Evolutionary conservation across 768 basidiomycete species (phyloP).

Genomic region (Suillus occidentalis): DNA sequence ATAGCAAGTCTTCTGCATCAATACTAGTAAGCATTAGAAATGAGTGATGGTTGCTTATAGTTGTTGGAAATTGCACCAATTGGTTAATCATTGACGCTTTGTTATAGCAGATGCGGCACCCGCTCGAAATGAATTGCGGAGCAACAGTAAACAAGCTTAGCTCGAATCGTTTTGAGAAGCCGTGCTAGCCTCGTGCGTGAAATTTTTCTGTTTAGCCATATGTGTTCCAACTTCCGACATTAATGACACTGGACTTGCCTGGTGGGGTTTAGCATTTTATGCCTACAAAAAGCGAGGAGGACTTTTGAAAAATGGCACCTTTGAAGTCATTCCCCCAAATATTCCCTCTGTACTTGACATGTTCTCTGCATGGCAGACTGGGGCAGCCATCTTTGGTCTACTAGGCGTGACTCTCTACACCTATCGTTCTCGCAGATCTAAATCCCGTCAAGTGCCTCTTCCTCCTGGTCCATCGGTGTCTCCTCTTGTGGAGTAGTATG

Average conservation of each 20-base stretch:
- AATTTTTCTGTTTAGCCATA: not conserved
- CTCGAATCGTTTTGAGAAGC: not conserved
- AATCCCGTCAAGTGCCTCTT: not conserved
- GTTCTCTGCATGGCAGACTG: not conserved
- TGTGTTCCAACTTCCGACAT: not conserved
- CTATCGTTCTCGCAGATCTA: not conserved
- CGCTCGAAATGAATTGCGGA: too few species aligned
- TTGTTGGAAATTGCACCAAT: not conserved
- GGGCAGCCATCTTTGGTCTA: not conserved
- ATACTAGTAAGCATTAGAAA: too few species aligned
- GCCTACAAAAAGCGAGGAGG: not conserved
- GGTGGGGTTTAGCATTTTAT: not conserved
- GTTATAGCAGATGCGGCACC: not conserved
- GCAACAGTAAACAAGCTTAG: not conserved
- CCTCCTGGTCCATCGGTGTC: constrained; percentile 9
- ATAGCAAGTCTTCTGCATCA: too few species aligned
- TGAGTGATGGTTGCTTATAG: too few species aligned
- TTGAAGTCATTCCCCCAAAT: too few species aligned
- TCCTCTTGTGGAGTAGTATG: constrained; percentile 6
- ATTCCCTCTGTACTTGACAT: not conserved
- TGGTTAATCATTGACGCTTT: not conserved
- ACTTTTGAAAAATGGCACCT: not conserved
- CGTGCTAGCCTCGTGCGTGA: not conserved
- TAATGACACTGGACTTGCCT: not conserved
- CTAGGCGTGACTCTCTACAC: not conserved